Base-by-base conservation (phyloP, 2,329 filamentous ascomycete species). In the Hypoxylon sp. region DNA sequence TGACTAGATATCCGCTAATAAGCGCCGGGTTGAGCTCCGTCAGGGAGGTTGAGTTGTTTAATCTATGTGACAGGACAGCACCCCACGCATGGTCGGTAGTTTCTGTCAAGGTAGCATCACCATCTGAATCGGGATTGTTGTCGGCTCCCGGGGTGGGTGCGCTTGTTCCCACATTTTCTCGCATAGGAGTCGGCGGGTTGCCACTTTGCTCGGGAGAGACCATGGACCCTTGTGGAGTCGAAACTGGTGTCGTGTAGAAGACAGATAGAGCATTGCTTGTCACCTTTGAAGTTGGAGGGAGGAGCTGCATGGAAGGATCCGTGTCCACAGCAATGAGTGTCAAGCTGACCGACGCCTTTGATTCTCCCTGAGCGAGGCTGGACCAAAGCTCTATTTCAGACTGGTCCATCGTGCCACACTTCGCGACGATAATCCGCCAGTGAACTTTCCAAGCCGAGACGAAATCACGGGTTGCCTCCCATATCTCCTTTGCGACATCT, bases 341-440 rank as follows among this genome's bases (percentile, higher is more conserved):
- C 58, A 87, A 69, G 53, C 74, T 81, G 21, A 83, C 71, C 1
- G 71, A 73, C 23, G 77, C 75, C 49, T 76, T 76, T 25, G 73
- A 74, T 61, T 85, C 82, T 7, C 73, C 71, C 43, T 78, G 75
- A 9, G 78, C 78, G 20, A 84, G 70, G 27, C 73, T 72, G 9
- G 75, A 73, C 84, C 82, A 87, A 37, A 77, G 74, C 5, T 84
- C 80, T 8, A 86, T 72, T 68, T 92, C 89, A 5, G 82, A 78
- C 20, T 78, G 74, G 17, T 87, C 83, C 80, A 91, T 88, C 2
- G 80, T 73, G 2, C 87, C 86, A 36, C 82, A 84, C 68, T 89
- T 89, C 23, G 87, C 84, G 52, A 95, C 80, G 53, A 91, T 84
- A 7, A 94, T 74, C 11, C 89, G 84, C 89, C 90, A 93, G 48